phyloP scores from a whole-genome alignment of 2,329 filamentous ascomycete genomes.

The Cercospora sp. region DNA sequence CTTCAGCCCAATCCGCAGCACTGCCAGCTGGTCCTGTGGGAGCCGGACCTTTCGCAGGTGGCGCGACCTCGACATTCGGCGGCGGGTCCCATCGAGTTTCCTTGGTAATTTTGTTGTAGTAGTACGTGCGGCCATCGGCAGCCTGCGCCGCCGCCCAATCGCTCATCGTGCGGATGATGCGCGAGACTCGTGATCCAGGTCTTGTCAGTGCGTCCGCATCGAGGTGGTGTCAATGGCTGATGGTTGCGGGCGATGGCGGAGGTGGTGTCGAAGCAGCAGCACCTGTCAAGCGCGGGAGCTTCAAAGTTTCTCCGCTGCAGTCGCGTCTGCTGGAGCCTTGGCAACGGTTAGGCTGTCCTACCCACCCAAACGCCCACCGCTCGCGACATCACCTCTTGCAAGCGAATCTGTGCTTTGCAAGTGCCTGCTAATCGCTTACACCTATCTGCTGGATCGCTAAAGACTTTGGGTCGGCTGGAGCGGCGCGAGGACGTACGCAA shows the following conservation, averaged over 20 bases:
- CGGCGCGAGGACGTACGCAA: slow-evolving; percentile 1
- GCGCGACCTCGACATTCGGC: slow-evolving; percentile 55
- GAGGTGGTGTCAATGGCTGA: not conserved
- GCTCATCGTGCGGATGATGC: slow-evolving; percentile 24
- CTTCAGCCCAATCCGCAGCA: slow-evolving; percentile 75
- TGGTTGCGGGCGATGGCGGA: not conserved
- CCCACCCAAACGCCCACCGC: not conserved
- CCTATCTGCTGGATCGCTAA: not conserved
- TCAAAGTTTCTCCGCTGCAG: slow-evolving; percentile 1
- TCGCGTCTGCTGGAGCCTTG: not conserved
- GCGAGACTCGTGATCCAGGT: not conserved
- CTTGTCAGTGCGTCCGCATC: not conserved
- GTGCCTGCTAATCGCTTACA: not conserved
- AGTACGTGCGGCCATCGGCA: slow-evolving; percentile 72
- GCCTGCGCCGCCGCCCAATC: slow-evolving; percentile 34
- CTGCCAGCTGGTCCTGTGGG: slow-evolving; percentile 58
- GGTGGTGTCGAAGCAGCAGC: not conserved
- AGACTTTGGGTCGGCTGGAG: not conserved
- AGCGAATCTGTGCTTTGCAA: not conserved
- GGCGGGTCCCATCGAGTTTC: slow-evolving; percentile 94
- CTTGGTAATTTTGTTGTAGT: slow-evolving; percentile 84
- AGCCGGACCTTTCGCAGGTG: slow-evolving; percentile 65
- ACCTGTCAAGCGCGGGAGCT: not conserved
- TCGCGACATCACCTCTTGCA: not conserved
- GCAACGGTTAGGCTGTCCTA: not conserved